These are phyloP conservation scores for Ogataea kodamae DNA, from an alignment of 805 yeast genomes.

Conservation along the genomic window DNA sequence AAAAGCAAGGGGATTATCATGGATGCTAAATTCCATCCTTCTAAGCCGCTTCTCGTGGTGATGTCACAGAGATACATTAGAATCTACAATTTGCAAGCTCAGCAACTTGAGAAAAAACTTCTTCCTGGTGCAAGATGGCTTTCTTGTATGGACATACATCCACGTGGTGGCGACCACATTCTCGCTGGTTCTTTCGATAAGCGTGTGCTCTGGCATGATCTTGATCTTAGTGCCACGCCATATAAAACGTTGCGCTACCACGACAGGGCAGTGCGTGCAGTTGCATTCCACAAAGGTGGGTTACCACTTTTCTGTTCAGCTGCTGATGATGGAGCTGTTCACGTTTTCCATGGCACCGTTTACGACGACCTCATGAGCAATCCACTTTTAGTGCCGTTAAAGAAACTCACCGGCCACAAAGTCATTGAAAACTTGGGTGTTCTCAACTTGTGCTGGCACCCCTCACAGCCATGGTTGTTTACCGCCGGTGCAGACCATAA, in stretches of 20 bases:
- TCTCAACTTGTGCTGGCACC: constrained; percentile 89
- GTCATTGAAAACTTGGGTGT: constrained; percentile 80
- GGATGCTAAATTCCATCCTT: constrained; percentile 97
- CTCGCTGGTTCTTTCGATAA: constrained; percentile 91
- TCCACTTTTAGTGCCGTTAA: constrained; percentile 92
- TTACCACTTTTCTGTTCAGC: constrained; percentile 93
- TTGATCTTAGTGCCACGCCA: constrained; percentile 84
- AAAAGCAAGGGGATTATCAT: constrained; percentile 90
- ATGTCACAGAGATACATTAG: constrained; percentile 91
- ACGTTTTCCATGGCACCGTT: constrained; percentile 94
- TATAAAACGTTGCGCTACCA: constrained; percentile 95
- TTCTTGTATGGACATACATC: constrained; percentile 87
- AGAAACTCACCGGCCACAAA: constrained; percentile 89
- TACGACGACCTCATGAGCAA: constrained; percentile 94
- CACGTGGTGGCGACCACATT: constrained; percentile 87
- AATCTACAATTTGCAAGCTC: constrained; percentile 86
- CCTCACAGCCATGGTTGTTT: constrained; percentile 96
- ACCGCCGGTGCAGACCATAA: constrained; percentile 96
- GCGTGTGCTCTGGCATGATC: constrained; percentile 95
- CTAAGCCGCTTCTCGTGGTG: constrained; percentile 88
- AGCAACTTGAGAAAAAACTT: constrained; percentile 75
- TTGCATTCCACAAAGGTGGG: constrained; percentile 77
- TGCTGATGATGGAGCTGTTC: constrained; percentile 89
- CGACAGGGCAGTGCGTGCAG: constrained; percentile 87
- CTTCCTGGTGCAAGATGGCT: constrained; percentile 97